Base-by-base conservation (phyloP, 164 flowering plant species). In the Stephania japonica region DNA sequence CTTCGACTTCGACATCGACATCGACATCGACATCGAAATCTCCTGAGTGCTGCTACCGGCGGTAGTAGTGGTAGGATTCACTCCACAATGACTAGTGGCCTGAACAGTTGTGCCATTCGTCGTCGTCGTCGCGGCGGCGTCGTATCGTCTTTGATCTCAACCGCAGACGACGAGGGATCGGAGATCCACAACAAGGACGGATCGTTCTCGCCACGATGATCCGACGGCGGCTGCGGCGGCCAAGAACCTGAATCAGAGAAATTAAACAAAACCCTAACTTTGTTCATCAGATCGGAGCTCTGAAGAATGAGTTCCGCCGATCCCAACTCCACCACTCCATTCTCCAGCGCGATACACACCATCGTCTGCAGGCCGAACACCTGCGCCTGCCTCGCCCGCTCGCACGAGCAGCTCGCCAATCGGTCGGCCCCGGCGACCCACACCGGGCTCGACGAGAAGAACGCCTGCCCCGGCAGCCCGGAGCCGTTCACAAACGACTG, bases 321-420 rank as follows among this genome's bases (percentile, higher is more conserved):
- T 6, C 98, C 98, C 44, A 93, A 74, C 75, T 95, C 99, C 1
- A 95, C 88, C n/a, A 93, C 98, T 11, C 99, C 98, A 73, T 80
- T 86, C 0, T 80, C 80, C 13, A 85, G 73, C 4, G 99, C 97
- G 21, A 95, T 79, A 69, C 94, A 91, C 14, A 92, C 97, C 80
- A 95, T 74, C 7, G 98, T 91, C 82, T 86, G 92, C 61, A 95
- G 68, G 56, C 99, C 99, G 68, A 89, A 87, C 3, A 70, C 78
- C 76, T 82, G 87, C 0, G 84, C 97, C 72, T 93, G 98, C 26
- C 85, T 76, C 0, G 93, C 98, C 65, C 99, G 79, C 27, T 89
- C 90, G 72, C 99, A 95, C 24, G 80, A 21, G 1, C 88, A 84
- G 10, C 56, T 65, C 1, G 79, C 79, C 0, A 95, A 79, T 49